Evolutionary conservation across 2,329 filamentous ascomycete species (phyloP).

Genomic region (Diplodia sapinea): DNA sequence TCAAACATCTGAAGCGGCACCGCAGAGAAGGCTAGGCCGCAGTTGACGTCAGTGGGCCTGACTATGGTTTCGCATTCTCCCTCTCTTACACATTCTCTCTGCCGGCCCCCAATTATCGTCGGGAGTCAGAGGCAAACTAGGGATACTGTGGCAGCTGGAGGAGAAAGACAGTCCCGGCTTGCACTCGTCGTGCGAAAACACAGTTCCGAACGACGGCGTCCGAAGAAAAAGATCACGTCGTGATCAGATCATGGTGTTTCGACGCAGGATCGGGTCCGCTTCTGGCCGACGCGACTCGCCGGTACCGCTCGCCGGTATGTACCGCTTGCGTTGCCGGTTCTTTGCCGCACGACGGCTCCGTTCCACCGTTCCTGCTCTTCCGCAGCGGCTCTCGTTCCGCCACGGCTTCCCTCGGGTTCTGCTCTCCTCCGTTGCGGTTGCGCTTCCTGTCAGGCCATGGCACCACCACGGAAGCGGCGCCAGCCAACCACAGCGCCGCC

Average conservation of each 20-base stretch:
- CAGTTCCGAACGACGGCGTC: neutral
- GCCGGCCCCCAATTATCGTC: neutral
- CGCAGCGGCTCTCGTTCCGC: neutral
- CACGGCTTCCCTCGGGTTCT: neutral
- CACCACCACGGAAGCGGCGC: slow-evolving; percentile 4
- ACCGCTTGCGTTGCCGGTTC: neutral
- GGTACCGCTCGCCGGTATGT: neutral
- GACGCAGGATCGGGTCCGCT: neutral
- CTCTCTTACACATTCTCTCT: neutral
- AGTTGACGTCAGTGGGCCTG: neutral
- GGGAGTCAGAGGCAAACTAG: neutral
- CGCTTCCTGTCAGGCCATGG: slow-evolving; percentile 13
- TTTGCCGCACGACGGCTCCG: neutral
- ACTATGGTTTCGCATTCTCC: neutral
- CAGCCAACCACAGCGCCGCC: neutral
- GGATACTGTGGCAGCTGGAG: neutral
- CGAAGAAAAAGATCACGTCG: slow-evolving; percentile 1
- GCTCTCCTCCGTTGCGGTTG: neutral
- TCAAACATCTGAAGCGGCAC: neutral
- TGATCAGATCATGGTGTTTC: neutral
- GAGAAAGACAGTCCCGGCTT: neutral
- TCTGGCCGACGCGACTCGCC: neutral
- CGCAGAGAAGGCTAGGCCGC: neutral
- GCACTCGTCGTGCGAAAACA: neutral
- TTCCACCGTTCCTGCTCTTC: neutral